Percentiles rank a stretch among this genome's conserved stretches.
These are phyloP conservation scores for Codiaeum variegatum DNA, from an alignment of 441 rosid genomes.

Conservation along the genomic window DNA sequence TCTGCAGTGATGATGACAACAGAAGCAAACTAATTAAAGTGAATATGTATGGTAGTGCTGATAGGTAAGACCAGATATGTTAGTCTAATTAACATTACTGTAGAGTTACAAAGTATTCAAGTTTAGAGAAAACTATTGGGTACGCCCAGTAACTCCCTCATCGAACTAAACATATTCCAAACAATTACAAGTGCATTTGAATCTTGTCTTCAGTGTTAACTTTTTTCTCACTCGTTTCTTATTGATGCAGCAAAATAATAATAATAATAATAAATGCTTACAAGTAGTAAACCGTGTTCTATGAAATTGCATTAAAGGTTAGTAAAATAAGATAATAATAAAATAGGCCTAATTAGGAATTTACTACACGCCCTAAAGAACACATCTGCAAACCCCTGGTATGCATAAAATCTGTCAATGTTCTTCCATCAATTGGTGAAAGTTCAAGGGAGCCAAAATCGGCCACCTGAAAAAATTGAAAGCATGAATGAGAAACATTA, in stretches of 20 bases:
- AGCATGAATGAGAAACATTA: slow-evolving; percentile 18
- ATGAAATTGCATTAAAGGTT: slow-evolving; percentile 2
- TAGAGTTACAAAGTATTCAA: background rate
- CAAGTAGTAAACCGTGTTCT: background rate
- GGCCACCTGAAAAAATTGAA: slow-evolving; percentile 41
- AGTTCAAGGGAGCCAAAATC: slow-evolving; percentile 73
- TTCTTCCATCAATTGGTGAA: slow-evolving; percentile 69
- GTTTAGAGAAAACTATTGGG: background rate
- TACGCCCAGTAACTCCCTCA: background rate
- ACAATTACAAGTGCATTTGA: background rate
- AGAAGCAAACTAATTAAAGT: background rate
- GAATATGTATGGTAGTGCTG: background rate
- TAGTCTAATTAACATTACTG: background rate
- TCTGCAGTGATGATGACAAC: background rate
- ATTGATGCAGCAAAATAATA: background rate
- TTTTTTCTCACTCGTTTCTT: slow-evolving; percentile 8
- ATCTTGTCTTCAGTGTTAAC: background rate
- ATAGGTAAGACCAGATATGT: background rate
- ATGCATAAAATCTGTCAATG: slow-evolving; percentile 71
- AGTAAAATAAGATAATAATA: background rate
- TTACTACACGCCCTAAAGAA: slow-evolving; percentile 61
- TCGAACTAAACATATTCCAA: background rate
- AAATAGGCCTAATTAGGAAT: background rate
- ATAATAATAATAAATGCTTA: background rate
- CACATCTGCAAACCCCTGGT: slow-evolving; percentile 62